Base-by-base conservation (phyloP, 768 basidiomycete genomes). In the Termitomyces sp. region DNA sequence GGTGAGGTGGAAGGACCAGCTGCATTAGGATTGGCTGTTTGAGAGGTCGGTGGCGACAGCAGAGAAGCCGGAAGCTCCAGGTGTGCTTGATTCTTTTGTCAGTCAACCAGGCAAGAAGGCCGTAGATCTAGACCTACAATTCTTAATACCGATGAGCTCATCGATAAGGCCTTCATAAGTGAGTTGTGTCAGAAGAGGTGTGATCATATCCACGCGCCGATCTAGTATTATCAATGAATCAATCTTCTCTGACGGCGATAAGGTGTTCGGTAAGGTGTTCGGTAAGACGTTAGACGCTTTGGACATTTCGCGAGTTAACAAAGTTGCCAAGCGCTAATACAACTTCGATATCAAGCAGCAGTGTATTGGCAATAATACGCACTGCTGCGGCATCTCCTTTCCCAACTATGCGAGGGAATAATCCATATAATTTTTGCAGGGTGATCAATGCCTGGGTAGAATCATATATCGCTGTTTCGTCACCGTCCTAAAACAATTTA, bases 131-230 rank as follows among this genome's bases (percentile, higher is more conserved):
- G 4, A 11, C 88, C 59, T 66, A 93, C 95, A 89, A 67, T 97
- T 94, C 71, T 83, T 89, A 61, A 99, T 88, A 0, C 93, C 91
- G 49, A 97, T 78, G 37, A 93, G 75, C 70, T 99, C 97, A 68
- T 98, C 97, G 36, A 98, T 80, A 50, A 99, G 86, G 20, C 97
- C 97, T 69, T 98, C 90, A 65, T 98, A 98, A 0, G 97, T 99
- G 58, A 98, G 77, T 67, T 98, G 95, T 2, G 97, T 98, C 48
- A 96, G 82, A 53, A 98, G 77, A 1, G 97, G 94, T 0, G 97
- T 97, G 59, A 98, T 86, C 90, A 98, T 91, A 67, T 99, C 97
- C 11, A 91, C 86, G 36, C 87, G 85, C 50, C 97, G 86, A 70
- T 99, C 97, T 58, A 99, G 65, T 39, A 98, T 79, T 63, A 99